Conservation (phyloP, 2,329 filamentous ascomycete species). For the Colletotrichum tabaci region DNA sequence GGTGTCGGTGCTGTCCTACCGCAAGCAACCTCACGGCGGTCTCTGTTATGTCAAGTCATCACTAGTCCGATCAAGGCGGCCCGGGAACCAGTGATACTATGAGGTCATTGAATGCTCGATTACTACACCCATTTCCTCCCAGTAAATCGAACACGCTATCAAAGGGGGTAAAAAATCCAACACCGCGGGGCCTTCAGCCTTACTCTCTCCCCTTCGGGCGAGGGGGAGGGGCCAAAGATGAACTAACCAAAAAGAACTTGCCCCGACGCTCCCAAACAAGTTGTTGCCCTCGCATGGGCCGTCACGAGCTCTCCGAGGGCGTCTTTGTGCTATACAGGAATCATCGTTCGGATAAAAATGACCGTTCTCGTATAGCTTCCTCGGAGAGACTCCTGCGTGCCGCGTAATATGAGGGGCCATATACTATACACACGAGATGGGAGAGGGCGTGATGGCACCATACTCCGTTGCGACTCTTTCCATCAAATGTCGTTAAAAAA, state of each 20-base stretch:
- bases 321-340: slow-evolving; percentile 5
- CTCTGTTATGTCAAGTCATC: not conserved
- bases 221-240: not conserved
- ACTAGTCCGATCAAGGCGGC: not conserved
- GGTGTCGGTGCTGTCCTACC: not conserved
- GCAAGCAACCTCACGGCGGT: slow-evolving; percentile 9
- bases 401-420: slow-evolving; percentile 37
- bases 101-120: slow-evolving; percentile 38
- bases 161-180: slow-evolving; percentile 1
- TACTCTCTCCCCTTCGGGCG: too few species aligned
- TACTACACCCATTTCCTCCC: slow-evolving; percentile 30
- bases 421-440: slow-evolving; percentile 42
- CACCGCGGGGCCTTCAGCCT: not conserved
- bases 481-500: slow-evolving; percentile 35
- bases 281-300: not conserved
- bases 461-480: slow-evolving; percentile 38
- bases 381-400: not conserved
- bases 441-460: slow-evolving; percentile 17
- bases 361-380: not conserved
- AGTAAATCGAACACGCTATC: slow-evolving; percentile 32
- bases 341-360: not conserved
- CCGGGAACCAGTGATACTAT: not conserved
- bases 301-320: not conserved
- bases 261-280: not conserved
- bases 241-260: not conserved